Evolutionary conservation across 129 eudicot species (phyloP), one percentile per base, ranked within the genome.

Genomic region (Tanacetum coccineum): DNA sequence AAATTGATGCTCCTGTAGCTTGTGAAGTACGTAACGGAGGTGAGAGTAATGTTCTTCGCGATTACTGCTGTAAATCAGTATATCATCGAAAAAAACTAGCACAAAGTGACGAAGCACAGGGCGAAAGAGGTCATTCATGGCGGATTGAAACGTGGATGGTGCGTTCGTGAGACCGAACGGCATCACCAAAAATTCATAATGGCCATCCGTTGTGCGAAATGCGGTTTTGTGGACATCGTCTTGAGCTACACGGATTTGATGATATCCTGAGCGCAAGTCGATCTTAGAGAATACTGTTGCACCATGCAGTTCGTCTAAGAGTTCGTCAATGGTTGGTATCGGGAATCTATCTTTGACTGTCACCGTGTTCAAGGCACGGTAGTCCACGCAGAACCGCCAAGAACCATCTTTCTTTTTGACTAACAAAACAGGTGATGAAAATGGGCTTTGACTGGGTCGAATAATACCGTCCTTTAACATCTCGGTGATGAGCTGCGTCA

Each of bases 101-200:
- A n/a, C n/a, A 19, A 49, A n/a, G 17, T 62, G 9, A 0, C 68
- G 17, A 4, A 45, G 20, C 0, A 45, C 68, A 4, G 7, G 4
- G 2, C 54, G 68, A 13, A 64, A 64, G 3, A 64, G 52, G 11
- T 64, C 68, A 4, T 64, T 64, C 69, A 64, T 64, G 10, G 69
- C 40, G 1, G 69, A 3, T 11, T 45, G 69, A 7, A 64, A 64
- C 3, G 69, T 20, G 2, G 56, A 64, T 1, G 56, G 69, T 4
- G 69, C 56, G 9, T 64, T 64, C 0, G n/a, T n/a, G n/a, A n/a
- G n/a, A n/a, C n/a, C n/a, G n/a, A n/a, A n/a, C n/a, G n/a, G n/a
- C n/a, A n/a, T n/a, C n/a, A n/a, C n/a, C n/a, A n/a, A n/a, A n/a
- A n/a, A n/a, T n/a, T n/a, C n/a, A n/a, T n/a, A n/a, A n/a, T n/a